A percentile compares a stretch with the other conserved stretches of the same genome.
Conservation (phyloP, 2,329 filamentous ascomycete genomes). For the Ilyonectria mors-panacis region DNA sequence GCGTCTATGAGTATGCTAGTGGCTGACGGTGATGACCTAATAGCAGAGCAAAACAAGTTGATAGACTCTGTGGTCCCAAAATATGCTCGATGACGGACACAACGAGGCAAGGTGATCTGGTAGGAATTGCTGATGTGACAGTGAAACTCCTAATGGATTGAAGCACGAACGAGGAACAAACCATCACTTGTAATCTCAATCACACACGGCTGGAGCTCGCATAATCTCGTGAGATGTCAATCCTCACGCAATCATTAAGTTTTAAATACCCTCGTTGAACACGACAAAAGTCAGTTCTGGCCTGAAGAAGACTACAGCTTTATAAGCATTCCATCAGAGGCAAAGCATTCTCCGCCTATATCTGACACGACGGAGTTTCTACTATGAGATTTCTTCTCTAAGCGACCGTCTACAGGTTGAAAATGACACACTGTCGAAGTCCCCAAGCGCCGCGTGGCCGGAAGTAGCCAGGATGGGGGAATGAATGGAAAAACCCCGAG, state of each 20-base stretch:
- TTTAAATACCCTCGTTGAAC: not conserved
- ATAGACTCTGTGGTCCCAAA: not conserved
- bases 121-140: not conserved
- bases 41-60: not conserved
- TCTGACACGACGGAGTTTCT: not conserved
- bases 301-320: not conserved
- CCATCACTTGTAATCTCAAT: not conserved
- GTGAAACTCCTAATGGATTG: not conserved
- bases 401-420: not conserved
- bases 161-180: not conserved
- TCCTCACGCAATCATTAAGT: not conserved
- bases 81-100: not conserved
- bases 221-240: not conserved
- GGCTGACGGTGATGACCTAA: not conserved
- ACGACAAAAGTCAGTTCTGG: not conserved
- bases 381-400: not conserved
- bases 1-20: not conserved
- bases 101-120: not conserved
- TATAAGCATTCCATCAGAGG: not conserved
- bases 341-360: not conserved
- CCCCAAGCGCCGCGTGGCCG: not conserved
- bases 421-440: not conserved
- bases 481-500: not conserved
- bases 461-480: not conserved
- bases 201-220: not conserved